Percentiles rank a stretch among this genome's conserved stretches.
Evolutionary conservation across 371 early-diverging fungal species (phyloP).

Genomic region (Apophysomyces ossiformis): DNA sequence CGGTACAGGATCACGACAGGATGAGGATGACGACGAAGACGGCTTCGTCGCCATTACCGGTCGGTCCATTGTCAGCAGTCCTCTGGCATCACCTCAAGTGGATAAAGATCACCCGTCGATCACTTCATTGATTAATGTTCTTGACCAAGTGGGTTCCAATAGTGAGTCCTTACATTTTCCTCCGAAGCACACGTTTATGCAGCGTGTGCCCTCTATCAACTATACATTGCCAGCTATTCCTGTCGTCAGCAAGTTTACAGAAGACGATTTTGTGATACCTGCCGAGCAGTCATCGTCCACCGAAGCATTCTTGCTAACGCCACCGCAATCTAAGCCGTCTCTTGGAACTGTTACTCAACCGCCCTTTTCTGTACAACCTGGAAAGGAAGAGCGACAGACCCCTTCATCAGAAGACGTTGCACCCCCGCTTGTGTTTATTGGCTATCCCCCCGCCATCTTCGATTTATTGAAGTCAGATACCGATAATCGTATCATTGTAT

Average conservation of each 20-base stretch:
- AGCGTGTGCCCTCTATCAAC: slow-evolving; percentile 1
- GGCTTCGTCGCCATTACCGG: slow-evolving; percentile 25
- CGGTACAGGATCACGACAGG: slow-evolving; percentile 19
- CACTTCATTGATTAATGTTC: slow-evolving; percentile 8
- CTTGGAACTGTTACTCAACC: slow-evolving; percentile 18
- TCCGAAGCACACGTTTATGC: not conserved
- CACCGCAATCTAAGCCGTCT: slow-evolving; percentile 5
- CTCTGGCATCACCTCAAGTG: slow-evolving; percentile 11
- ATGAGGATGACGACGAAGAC: slow-evolving; percentile 23
- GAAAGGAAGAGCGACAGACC: not conserved
- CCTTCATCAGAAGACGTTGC: slow-evolving; percentile 12
- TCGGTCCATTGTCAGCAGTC: slow-evolving; percentile 17
- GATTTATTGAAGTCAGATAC: slow-evolving; percentile 57
- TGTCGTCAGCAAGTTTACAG: slow-evolving; percentile 43
- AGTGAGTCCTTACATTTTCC: not conserved
- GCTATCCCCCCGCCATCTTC: slow-evolving; percentile 54
- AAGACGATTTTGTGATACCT: slow-evolving; percentile 27
- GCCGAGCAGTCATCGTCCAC: slow-evolving; percentile 21
- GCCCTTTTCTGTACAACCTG: slow-evolving; percentile 2
- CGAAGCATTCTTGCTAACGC: slow-evolving; percentile 21
- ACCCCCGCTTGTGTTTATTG: slow-evolving; percentile 46
- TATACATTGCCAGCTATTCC: slow-evolving; percentile 40
- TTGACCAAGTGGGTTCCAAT: slow-evolving; percentile 12
- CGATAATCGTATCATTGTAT: slow-evolving; percentile 56
- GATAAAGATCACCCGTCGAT: slow-evolving; percentile 4